Conservation (phyloP, 805 yeast genomes). For the Wickerhamiella cacticola region DNA sequence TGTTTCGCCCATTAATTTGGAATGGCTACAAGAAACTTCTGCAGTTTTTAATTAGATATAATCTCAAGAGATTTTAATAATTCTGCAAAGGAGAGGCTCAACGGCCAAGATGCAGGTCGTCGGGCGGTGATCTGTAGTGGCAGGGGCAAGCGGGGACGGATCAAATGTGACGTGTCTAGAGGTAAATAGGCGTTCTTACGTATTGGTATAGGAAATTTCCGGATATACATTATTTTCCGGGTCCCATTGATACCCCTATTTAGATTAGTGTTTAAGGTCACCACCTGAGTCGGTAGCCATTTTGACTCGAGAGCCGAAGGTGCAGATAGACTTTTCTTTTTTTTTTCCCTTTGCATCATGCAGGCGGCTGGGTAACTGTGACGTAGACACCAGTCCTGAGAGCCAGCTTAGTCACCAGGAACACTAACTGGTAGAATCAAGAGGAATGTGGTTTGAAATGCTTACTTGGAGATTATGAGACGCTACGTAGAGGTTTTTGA, state of each 20-base stretch:
- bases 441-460: not conserved
- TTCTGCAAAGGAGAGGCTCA: no score
- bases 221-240: no score
- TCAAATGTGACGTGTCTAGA: no score
- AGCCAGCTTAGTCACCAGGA: not conserved
- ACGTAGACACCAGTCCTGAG: not conserved
- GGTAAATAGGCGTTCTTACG: no score
- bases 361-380: slow-evolving; percentile 2
- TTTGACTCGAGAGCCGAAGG: not conserved
- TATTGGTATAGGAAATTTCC: no score
- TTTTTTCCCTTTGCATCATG: not conserved
- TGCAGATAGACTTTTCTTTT: not conserved
- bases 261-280: not conserved
- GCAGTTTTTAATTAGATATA: not conserved
- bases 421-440: not conserved
- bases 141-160: no score
- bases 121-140: no score
- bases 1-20: slow-evolving; percentile 67
- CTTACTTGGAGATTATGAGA: not conserved
- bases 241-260: no score
- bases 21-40: slow-evolving; percentile 45
- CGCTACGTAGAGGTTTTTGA: not conserved
- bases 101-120: no score
- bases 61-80: not conserved
- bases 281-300: not conserved